Evolutionary conservation across 2,329 filamentous ascomycete species (phyloP).

Genomic region (Phaeosphaeriaceae sp.): DNA sequence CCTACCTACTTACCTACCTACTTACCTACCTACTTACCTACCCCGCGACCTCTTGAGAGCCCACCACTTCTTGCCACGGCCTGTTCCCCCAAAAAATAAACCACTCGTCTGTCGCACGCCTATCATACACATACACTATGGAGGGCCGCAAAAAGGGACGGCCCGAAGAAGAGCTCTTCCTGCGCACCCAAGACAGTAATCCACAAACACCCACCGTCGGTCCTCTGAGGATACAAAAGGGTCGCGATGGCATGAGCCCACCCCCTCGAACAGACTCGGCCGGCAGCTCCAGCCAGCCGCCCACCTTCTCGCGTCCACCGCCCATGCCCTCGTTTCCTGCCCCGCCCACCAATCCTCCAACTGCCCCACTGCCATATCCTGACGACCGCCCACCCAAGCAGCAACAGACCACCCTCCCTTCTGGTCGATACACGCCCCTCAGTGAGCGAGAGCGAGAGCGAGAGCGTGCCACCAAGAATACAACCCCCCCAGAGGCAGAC

Average conservation of each 20-base stretch:
- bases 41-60: not conserved
- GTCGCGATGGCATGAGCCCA: constrained; percentile 60
- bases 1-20: not conserved
- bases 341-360: constrained; percentile 56
- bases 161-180: constrained; percentile 83
- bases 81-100: no score
- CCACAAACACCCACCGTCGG: constrained; percentile 79
- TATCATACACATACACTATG: constrained; percentile 27
- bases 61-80: no score
- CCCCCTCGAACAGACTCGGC: constrained; percentile 67
- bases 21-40: not conserved
- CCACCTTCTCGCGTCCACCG: constrained; percentile 47
- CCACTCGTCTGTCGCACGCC: no score
- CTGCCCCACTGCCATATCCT: constrained; percentile 55
- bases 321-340: constrained; percentile 70
- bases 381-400: constrained; percentile 48
- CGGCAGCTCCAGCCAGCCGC: constrained; percentile 61
- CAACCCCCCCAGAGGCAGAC: constrained; percentile 42
- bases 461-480: constrained; percentile 43
- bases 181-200: constrained; percentile 54
- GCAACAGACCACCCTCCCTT: constrained; percentile 25
- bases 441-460: no score
- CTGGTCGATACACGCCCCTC: constrained; percentile 44
- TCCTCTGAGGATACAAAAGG: constrained; percentile 83
- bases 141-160: constrained; percentile 66